A percentile compares a stretch with the other conserved stretches of the same genome.
Conservation (phyloP, 192 early-diverging fungal species). For the Coemansia sp. region DNA sequence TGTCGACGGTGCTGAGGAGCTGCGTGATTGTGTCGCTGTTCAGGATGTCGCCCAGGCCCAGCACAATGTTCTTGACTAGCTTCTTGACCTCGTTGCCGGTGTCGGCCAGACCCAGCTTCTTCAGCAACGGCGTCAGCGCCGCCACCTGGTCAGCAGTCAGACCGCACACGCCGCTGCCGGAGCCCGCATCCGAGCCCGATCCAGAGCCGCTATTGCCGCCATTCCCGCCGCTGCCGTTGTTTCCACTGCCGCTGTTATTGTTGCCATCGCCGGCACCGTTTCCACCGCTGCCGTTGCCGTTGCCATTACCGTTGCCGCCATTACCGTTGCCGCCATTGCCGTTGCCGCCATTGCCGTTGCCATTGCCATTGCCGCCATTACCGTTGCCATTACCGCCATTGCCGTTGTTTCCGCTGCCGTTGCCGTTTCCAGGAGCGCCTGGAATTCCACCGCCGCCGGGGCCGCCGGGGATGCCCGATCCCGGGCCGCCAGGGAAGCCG, state of each 20-base stretch:
- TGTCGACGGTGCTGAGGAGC: conserved; percentile 28
- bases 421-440: conserved; percentile 8
- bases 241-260: conserved; percentile 3
- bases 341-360: not conserved
- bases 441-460: conserved; percentile 7
- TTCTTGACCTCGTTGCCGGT: conserved; percentile 47
- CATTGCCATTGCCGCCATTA: conserved; percentile 2
- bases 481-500: conserved; percentile 5
- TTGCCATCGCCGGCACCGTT: not conserved
- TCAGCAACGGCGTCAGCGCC: conserved; percentile 37
- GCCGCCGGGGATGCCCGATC: too few relatives aligned
- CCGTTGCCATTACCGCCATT: conserved; percentile 8
- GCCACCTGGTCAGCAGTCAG: conserved; percentile 20
- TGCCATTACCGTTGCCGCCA: not conserved
- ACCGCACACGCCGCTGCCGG: conserved; percentile 22
- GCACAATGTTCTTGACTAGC: conserved; percentile 36
- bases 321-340: conserved; percentile 1
- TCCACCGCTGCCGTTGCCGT: not conserved
- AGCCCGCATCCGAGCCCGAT: conserved; percentile 3
- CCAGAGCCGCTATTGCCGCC: conserved; percentile 7
- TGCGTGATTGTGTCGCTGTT: conserved; percentile 22
- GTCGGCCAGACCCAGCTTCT: conserved; percentile 35
- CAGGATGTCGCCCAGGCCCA: conserved; percentile 34
- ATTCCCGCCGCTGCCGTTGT: conserved; percentile 2
- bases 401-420: conserved; percentile 1